A percentile compares a stretch with the other conserved stretches of the same genome.
These are phyloP conservation scores for Cladosporium sp. DNA, from an alignment of 2,329 filamentous ascomycete genomes.

Conservation along the genomic window DNA sequence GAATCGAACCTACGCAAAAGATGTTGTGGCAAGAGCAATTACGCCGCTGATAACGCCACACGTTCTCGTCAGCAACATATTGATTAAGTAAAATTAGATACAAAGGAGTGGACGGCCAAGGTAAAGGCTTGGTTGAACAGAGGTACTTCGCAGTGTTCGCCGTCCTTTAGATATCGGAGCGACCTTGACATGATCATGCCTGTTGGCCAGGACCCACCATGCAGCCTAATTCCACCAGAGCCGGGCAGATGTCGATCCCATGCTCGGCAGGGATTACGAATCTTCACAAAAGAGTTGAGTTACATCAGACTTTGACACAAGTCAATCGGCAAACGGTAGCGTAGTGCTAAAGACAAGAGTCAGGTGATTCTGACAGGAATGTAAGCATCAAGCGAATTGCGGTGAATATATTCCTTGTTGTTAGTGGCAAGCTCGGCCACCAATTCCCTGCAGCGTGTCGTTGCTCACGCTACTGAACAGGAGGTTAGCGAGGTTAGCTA, in stretches of 20 bases:
- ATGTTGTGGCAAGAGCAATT: neutral
- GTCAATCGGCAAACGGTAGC: neutral
- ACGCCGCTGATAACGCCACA: neutral
- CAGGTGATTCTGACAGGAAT: neutral
- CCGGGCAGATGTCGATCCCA: neutral
- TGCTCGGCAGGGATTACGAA: neutral
- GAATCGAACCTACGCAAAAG: neutral
- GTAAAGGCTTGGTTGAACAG: constrained; percentile 1
- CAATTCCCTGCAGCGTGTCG: neutral
- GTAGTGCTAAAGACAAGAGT: neutral
- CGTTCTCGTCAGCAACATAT: constrained; percentile 7
- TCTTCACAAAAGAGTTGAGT: neutral
- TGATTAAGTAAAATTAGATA: neutral
- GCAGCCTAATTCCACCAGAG: neutral
- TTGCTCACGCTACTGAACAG: neutral
- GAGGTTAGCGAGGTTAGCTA: neutral
- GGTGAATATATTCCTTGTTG: neutral
- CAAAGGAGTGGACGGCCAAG: constrained; percentile 19
- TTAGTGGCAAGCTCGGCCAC: neutral
- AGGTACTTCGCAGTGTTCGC: neutral
- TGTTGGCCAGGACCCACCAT: neutral
- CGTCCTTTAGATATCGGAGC: neutral
- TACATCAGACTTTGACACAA: neutral
- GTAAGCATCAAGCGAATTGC: neutral
- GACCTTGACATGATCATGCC: neutral